Percentiles rank a stretch among this genome's conserved stretches.
Conservation (phyloP, 75 land plant species). For the Pinus tabuliformis region DNA sequence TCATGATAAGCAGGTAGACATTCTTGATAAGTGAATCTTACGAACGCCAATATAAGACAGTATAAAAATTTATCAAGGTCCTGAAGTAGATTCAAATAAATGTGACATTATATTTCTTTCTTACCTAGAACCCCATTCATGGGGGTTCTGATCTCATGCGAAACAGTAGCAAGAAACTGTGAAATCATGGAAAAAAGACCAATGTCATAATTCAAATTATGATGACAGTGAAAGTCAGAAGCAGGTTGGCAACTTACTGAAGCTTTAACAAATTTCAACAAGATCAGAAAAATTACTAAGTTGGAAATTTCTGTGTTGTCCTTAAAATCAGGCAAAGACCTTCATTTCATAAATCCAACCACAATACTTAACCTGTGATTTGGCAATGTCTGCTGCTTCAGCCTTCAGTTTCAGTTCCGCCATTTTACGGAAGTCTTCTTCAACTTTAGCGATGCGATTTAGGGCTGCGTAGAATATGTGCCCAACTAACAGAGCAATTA, state of each 20-base stretch:
- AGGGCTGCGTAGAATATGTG: conserved; percentile 68
- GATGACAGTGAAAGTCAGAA: not conserved
- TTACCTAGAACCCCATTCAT: conserved; percentile 99
- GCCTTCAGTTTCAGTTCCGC: conserved; percentile 70
- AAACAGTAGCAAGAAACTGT: conserved; percentile 96
- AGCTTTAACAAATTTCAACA: not conserved
- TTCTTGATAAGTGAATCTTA: not conserved
- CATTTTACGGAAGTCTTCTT: conserved; percentile 74
- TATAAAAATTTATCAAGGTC: not conserved
- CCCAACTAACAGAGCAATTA: conserved; percentile 58
- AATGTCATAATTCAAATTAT: not conserved
- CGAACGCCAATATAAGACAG: not conserved
- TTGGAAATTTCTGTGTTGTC: not conserved
- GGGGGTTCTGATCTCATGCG: conserved; percentile 98
- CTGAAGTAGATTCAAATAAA: not conserved
- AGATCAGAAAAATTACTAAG: not conserved
- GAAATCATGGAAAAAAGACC: conserved; percentile 8
- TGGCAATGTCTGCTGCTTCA: conserved; percentile 90
- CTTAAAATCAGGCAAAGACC: not conserved
- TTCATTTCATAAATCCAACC: not conserved
- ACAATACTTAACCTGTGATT: conserved; percentile 61
- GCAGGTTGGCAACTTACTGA: not conserved
- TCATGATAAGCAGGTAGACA: not conserved
- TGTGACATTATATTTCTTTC: conserved; percentile 4
- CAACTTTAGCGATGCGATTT: conserved; percentile 68